phyloP scores from a whole-genome alignment of 179 eudicot species.

The Spergularia azorica region DNA sequence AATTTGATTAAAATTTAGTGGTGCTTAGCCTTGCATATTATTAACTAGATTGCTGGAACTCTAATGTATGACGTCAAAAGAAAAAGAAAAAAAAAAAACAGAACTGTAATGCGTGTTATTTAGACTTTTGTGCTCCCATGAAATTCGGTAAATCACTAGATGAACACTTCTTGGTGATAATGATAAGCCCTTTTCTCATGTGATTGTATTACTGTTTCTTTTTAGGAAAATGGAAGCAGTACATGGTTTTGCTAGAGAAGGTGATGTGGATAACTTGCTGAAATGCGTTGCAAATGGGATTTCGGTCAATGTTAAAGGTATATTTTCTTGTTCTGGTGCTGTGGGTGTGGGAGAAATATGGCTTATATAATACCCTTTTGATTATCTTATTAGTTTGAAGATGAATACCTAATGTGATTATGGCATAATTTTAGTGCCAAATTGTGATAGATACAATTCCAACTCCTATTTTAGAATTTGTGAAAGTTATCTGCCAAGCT shows the following conservation, averaged over 20 bases:
- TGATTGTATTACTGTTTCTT: slow-evolving; percentile 2
- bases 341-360: not conserved
- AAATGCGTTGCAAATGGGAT: slow-evolving; percentile 76
- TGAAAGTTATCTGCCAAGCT: not conserved
- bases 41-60: no score
- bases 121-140: not conserved
- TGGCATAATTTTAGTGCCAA: not conserved
- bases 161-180: not conserved
- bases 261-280: slow-evolving; percentile 69
- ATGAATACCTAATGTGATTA: not conserved
- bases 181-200: not conserved
- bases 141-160: no score
- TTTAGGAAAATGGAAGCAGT: slow-evolving; percentile 82
- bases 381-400: not conserved
- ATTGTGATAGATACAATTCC: not conserved
- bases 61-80: no score
- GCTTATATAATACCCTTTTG: not conserved
- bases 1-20: not conserved
- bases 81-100: no score
- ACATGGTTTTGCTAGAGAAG: slow-evolving; percentile 92
- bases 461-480: not conserved
- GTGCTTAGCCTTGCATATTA: not conserved
- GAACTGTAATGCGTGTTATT: not conserved
- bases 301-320: slow-evolving; percentile 69
- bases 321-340: not conserved